Conservation (phyloP, 2,329 filamentous ascomycete genomes). For the Cordyceps cateniannulata region DNA sequence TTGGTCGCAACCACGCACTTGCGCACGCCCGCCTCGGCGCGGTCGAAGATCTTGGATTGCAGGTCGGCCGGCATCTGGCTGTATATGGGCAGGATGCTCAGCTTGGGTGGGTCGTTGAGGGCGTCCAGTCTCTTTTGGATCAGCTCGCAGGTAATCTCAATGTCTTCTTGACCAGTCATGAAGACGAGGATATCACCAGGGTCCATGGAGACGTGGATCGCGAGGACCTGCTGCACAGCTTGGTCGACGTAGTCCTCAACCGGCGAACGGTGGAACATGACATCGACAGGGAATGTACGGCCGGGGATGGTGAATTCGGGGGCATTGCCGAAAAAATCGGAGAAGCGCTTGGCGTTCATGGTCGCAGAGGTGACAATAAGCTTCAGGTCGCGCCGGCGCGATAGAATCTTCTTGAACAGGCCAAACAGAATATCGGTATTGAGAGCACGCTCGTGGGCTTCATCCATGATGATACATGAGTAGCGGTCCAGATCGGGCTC, state of each 20-base stretch:
- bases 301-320: constrained; percentile 96
- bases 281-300: constrained; percentile 92
- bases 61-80: constrained; percentile 98
- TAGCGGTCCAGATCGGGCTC: constrained; percentile 93
- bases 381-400: constrained; percentile 83
- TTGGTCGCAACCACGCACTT: constrained; percentile 99
- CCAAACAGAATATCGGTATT: constrained; percentile 98
- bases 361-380: constrained; percentile 97
- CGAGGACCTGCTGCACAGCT: constrained; percentile 89
- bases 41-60: constrained; percentile 96
- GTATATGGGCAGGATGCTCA: constrained; percentile 95
- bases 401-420: constrained; percentile 92
- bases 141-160: constrained; percentile 92
- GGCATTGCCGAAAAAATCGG: constrained; percentile 90
- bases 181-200: constrained; percentile 93
- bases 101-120: constrained; percentile 88
- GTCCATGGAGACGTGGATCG: constrained; percentile 93
- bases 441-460: constrained; percentile 91
- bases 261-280: constrained; percentile 89
- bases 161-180: constrained; percentile 99
- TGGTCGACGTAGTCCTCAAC: constrained; percentile 98
- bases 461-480: constrained; percentile 98
- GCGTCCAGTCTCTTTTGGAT: constrained; percentile 80
- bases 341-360: constrained; percentile 96
- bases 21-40: constrained; percentile 79